Base-by-base conservation (phyloP, 2,329 filamentous ascomycete species). In the Knufia petricola region DNA sequence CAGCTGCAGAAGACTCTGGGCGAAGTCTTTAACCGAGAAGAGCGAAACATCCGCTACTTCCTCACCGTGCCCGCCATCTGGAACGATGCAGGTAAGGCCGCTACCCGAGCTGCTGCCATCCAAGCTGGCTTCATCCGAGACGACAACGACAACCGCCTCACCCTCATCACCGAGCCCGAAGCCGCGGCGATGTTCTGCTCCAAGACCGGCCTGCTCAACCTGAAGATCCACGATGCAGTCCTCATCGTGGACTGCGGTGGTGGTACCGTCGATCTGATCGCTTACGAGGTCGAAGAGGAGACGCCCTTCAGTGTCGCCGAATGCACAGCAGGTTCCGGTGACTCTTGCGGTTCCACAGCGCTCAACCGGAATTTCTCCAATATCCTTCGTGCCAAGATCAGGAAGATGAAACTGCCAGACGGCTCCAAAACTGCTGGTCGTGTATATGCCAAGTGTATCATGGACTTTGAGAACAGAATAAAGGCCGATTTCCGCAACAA, bases 401-500 rank as follows among this genome's bases (percentile, higher is more conserved):
- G 90, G 59, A 96, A 96, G 75, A 96, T 96, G 92, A 96, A 96
- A 71, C 76, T 98, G 39, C 89, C 92, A 1, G 90, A 96, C 63
- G 90, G 89, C 40, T 95, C 90, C 59, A 94, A 90, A 71, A 96
- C 88, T 2, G 90, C 92, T n/a, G 90, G 90, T 37, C 88, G 90
- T 68, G 92, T 98, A 48, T 96, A 96, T 67, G 90, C 90, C 58
- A 96, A 96, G 73, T 96, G 90, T 67, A 96, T 98, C 69, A 96
- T 96, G 90, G 92, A 98, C 69, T 98, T 98, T 62, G 92, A 98
- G 74, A 96, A 96, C 78, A 78, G 92, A 66, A 95, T 98, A 78
- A 98, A 98, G 76, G 92, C 92, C 43, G 92, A 96, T 68, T 98
- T 98, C 82, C 82, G 92, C 56, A 96, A 96, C 73, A 96, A 95